A percentile compares a stretch with the other conserved stretches of the same genome.
Conservation (phyloP, 2,329 filamentous ascomycete genomes). For the Monilinia aucupariae region DNA sequence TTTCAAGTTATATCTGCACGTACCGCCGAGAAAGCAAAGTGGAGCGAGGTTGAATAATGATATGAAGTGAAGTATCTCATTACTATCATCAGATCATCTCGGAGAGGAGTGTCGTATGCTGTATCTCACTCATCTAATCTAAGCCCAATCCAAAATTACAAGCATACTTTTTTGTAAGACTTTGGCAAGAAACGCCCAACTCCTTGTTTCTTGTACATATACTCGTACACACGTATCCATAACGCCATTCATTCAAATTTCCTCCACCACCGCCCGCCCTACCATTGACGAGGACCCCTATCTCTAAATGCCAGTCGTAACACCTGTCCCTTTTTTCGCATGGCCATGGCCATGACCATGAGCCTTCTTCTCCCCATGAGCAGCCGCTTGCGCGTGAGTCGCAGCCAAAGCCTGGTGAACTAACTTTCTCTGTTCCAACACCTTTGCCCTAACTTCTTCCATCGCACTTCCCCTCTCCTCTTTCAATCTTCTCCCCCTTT, state of each 20-base stretch:
- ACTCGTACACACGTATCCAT: conserved; percentile 8
- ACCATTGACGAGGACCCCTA: not conserved
- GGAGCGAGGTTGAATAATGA: not conserved
- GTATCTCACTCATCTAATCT: not conserved
- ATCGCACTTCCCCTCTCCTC: conserved; percentile 24
- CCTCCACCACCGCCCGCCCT: not conserved
- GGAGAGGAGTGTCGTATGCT: not conserved
- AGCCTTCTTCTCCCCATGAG: not conserved
- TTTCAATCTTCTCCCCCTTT: conserved; percentile 27
- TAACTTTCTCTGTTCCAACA: conserved; percentile 10
- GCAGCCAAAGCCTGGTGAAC: not conserved
- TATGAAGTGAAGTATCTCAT: not conserved
- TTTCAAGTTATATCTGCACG: too few relatives aligned
- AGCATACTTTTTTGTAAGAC: not conserved
- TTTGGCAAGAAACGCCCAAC: not conserved
- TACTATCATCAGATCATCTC: not conserved
- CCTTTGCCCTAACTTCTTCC: conserved; percentile 20
- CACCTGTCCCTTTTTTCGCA: not conserved
- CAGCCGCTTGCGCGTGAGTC: not conserved
- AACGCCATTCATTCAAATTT: not conserved
- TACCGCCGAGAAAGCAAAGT: not conserved
- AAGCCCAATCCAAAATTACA: not conserved
- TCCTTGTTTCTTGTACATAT: not conserved
- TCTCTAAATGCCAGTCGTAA: not conserved
- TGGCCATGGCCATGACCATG: not conserved